Conservation (phyloP, 2,329 filamentous ascomycete species). For the Claviceps paspali region DNA sequence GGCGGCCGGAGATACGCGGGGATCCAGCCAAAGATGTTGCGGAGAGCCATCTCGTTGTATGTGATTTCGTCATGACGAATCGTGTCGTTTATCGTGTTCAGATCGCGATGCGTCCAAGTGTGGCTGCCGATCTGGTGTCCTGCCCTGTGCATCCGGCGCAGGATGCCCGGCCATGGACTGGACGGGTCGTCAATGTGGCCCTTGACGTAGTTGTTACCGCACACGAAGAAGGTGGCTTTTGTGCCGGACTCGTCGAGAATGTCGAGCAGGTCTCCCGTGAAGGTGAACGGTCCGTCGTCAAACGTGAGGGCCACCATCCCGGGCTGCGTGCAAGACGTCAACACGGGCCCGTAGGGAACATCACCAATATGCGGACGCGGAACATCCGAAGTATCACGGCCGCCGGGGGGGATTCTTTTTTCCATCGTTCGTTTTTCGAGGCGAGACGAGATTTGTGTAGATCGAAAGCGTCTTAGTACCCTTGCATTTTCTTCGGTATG, state of each 20-base stretch:
- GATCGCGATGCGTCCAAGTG: constrained; percentile 31
- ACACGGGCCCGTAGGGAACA: constrained; percentile 19
- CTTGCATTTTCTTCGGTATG: no score
- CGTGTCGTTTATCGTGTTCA: constrained; percentile 20
- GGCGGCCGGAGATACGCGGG: constrained; percentile 30
- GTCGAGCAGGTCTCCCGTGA: constrained; percentile 27
- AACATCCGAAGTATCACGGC: constrained; percentile 16
- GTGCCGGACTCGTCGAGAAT: constrained; percentile 15
- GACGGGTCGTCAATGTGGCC: constrained; percentile 23
- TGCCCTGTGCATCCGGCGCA: constrained; percentile 24
- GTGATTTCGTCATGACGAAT: constrained; percentile 24
- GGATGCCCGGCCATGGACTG: constrained; percentile 19
- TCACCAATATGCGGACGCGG: constrained; percentile 17
- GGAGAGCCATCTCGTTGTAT: constrained; percentile 29
- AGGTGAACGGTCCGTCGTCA: constrained; percentile 30
- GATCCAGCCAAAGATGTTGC: constrained; percentile 25
- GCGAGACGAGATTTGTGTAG: no score
- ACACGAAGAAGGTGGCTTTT: constrained; percentile 27
- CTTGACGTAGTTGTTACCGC: constrained; percentile 26
- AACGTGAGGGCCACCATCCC: constrained; percentile 29
- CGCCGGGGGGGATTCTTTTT: constrained; percentile 17
- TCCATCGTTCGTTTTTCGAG: neutral
- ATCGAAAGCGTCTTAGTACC: no score
- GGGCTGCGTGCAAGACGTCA: constrained; percentile 20
- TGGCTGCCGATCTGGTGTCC: constrained; percentile 33